Base-by-base conservation (phyloP, 1,139 yeast species). In the Saccharomycopsis hybrid region DNA sequence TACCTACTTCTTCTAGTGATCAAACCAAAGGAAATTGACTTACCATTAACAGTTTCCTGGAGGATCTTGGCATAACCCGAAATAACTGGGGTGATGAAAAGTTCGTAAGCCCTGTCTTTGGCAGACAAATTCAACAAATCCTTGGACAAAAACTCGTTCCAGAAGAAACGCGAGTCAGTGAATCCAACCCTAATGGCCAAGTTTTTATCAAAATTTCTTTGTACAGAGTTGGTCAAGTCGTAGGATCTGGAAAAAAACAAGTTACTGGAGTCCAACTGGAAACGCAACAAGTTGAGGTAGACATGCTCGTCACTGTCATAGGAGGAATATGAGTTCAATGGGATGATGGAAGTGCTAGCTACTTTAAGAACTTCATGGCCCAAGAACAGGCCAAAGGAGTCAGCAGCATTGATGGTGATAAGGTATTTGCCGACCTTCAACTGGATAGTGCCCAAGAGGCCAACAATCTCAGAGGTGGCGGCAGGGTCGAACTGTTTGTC, bases 191-290 rank as follows among this genome's bases (percentile, higher is more conserved):
- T 18, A 18, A 18, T 18, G 18, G 18, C 18, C 18, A 18, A 18
- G 18, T 18, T 18, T 18, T 18, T 18, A 51, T 63, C 54, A 53
- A 64, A 65, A 52, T 64, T 64, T 59, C 81, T 66, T 68, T 92
- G 98, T 56, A 82, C 73, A 1, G 92, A 76, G 61, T 81, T 85
- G 32, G 98, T 89, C 63, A 92, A 71, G 66, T 92, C 98, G 65
- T 80, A 84, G 38, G 79, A 73, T 61, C 79, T 79, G 2, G 95
- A 82, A 63, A 76, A 92, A 65, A 71, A 87, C 56, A 92, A 71
- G 3, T 88, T 80, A n/a, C 95, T 89, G 47, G 75, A 70, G 47
- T 74, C 69, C 64, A 94, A 71, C 61, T 92, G 97, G 53, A 68
- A 70, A 57, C 76, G 76, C 54, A 92, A 66, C 49, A 92, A 69